Evolutionary conservation across 73 alveolate genomes (phyloP).

Genomic region (Paramecium primaurelia): DNA sequence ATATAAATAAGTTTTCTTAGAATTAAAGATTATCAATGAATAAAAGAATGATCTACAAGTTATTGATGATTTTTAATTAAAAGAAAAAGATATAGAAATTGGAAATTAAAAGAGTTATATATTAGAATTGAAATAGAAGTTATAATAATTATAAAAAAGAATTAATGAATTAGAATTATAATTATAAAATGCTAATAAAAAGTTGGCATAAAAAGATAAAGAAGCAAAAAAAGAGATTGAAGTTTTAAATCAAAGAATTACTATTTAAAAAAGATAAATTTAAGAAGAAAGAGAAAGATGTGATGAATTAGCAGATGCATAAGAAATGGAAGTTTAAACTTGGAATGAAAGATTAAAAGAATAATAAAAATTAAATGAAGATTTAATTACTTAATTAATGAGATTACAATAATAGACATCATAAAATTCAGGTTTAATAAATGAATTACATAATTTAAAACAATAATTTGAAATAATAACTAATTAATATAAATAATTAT

Average conservation of each 20-base stretch:
- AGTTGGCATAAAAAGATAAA: not conserved
- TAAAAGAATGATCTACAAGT: not conserved
- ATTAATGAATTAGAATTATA: not conserved
- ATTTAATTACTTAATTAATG: not conserved
- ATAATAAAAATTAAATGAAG: not conserved
- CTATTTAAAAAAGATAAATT: not conserved
- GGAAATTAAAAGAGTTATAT: not conserved
- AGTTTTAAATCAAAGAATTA: not conserved
- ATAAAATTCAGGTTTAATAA: not conserved
- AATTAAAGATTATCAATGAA: not conserved
- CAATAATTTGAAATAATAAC: not conserved
- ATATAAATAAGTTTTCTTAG: not conserved
- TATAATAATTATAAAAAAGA: not conserved
- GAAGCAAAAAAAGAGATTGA: not conserved
- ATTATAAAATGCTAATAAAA: not conserved
- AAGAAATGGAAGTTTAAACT: not conserved
- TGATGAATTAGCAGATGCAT: not conserved
- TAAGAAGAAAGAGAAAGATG: not conserved
- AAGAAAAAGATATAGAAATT: not conserved
- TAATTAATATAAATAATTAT: not conserved
- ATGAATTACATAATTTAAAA: not conserved
- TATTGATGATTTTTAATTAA: not conserved
- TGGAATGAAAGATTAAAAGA: not conserved
- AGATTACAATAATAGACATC: not conserved
- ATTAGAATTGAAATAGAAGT: not conserved